Evolutionary conservation across 2,329 filamentous ascomycete genomes (phyloP), one percentile per base, ranked within the genome.

Genomic region (Paraconiothyrium brasiliense): DNA sequence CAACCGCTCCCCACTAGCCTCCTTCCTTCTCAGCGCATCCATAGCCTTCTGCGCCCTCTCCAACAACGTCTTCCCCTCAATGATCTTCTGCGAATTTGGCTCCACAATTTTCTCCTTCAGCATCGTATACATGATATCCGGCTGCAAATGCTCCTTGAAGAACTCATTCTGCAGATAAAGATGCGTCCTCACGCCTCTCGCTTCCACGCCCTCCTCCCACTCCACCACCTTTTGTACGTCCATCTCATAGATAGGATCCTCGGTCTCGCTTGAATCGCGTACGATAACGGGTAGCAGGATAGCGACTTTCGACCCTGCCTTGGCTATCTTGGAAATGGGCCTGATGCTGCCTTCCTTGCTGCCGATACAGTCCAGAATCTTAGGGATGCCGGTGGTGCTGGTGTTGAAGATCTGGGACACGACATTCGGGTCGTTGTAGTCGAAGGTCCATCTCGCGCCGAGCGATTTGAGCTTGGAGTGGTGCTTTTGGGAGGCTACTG

Each of bases 241-340:
- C 84, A 87, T 86, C 39, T 80, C 79, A 58, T 87, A 89, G 63
- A 83, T 79, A 0, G 87, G 86, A 60, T 74, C 77, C 20, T 81
- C 75, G 0, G 77, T 78, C 4, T 82, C 78, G 0, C 78, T 82
- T 0, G 86, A 82, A 62, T 88, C 84, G 47, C 76, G 81, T 48
- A 87, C 65, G 59, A 90, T 86, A 16, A 89, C 83, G 0, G 88
- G 88, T 6, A 90, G 73, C 76, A 90, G 82, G 16, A 89, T 75
- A 0, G 87, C 88, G 0, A 90, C 85, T 27, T 76, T 85, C 4
- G 80, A 76, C 0, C 85, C 85, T 1, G 57, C 71, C 60, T 80
- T 75, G 0, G 84, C 86, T 27, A 90, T 77, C 64, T 80, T 80
- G 5, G 81, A 79, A 37, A 90, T 75, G 0, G 74, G 74, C 39